These are phyloP conservation scores for Globisporangium heterothallicum DNA, from an alignment of 352 stramenopile genomes.

Conservation along the genomic window DNA sequence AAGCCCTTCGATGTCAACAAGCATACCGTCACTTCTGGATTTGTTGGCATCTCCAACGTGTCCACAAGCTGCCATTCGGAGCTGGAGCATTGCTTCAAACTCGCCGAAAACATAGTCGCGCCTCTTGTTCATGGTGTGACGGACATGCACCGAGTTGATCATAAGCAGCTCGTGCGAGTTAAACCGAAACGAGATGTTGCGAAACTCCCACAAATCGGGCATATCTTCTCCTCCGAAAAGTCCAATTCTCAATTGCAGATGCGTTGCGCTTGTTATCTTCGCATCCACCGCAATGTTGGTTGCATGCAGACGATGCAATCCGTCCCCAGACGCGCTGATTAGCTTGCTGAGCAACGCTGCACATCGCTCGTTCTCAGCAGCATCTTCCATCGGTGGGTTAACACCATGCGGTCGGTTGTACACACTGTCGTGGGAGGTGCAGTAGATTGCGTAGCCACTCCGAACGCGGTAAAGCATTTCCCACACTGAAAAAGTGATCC, in stretches of 20 bases:
- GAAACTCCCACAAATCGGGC: constrained; percentile 65
- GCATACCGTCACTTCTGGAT: constrained; percentile 38
- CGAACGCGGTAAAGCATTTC: constrained; percentile 76
- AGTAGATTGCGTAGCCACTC: constrained; percentile 44
- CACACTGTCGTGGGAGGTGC: constrained; percentile 37
- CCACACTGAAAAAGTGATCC: constrained; percentile 65
- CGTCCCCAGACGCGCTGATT: constrained; percentile 61
- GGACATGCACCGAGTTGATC: constrained; percentile 33
- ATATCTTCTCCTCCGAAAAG: constrained; percentile 65
- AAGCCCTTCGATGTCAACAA: constrained; percentile 48
- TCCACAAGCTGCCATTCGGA: constrained; percentile 32
- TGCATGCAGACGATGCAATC: constrained; percentile 51
- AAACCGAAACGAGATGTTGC: constrained; percentile 31
- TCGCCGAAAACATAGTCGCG: constrained; percentile 63
- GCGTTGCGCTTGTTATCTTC: constrained; percentile 22
- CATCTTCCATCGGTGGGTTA: constrained; percentile 47
- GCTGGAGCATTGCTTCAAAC: constrained; percentile 53
- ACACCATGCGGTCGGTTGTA: constrained; percentile 59
- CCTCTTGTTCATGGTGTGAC: constrained; percentile 44
- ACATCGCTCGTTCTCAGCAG: constrained; percentile 29
- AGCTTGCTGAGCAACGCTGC: constrained; percentile 32
- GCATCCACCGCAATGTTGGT: constrained; percentile 42
- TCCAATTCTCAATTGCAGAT: constrained; percentile 34
- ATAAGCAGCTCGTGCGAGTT: constrained; percentile 36
- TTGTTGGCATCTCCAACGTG: constrained; percentile 6